Evolutionary conservation across 164 flowering plant species (phyloP), one percentile per base, ranked within the genome.

Genomic region (Annona squamosa): DNA sequence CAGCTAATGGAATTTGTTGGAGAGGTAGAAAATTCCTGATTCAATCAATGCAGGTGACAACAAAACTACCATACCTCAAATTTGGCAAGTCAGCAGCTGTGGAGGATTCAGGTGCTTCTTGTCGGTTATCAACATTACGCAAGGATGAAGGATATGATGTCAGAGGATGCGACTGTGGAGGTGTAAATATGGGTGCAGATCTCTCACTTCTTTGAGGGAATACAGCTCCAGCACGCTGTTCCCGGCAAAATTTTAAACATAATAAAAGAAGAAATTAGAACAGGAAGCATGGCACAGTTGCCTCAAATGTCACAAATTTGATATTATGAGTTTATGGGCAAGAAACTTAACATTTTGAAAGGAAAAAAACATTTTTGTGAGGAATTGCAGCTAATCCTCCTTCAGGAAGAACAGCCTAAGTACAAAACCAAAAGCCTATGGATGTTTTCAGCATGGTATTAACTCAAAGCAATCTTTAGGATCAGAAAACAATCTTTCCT

Each of bases 201-300:
- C 84, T 82, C 77, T 93, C 97, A 71, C 92, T 68, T 71, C 92
- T 87, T 79, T 86, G 92, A 76, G 99, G 99, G 81, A 96, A 93
- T 18, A 90, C 97, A 76, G 92, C 97, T 68, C 99, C 99, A 77
- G 94, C 88, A 71, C 97, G 97, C 99, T 94, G 90, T 72, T 72
- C 78, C 46, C 65, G 56, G 43, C 0, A 74, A 26, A 37, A 65
- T 9, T 2, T 37, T 26, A 65, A 13, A 4, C 3, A 65, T 3
- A 41, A 43, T 9, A 52, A 52, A 52, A 52, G 13, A 73, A 5
- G 13, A 52, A 4, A 52, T 52, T 52, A 52, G 59, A 52, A 3
- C 59, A 52, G 9, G 37, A 52, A 52, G 13, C 9, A 5, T 9
- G 0, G 13, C 13, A 52, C 59, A 52, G 59, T 52, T 10, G 10